Evolutionary conservation across 116 monocot genomes (phyloP).

Genomic region (Phalaenopsis hybrid): DNA sequence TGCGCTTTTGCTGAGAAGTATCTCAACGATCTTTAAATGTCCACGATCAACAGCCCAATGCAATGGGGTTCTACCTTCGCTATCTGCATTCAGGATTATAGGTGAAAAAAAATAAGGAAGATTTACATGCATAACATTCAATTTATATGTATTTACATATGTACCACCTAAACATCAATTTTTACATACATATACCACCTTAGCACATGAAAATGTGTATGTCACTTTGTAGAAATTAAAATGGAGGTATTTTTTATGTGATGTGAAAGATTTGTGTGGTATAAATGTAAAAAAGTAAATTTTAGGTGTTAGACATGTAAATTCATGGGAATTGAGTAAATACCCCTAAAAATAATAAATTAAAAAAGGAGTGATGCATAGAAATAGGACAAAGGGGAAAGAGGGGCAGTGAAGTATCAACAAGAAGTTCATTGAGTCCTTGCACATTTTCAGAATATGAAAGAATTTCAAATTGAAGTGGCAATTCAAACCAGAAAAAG

Average conservation of each 20-base stretch:
- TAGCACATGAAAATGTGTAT: no score
- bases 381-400: not conserved
- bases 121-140: no score
- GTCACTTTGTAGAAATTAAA: no score
- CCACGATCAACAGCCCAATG: conserved; percentile 99
- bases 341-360: not conserved
- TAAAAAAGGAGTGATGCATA: conserved; percentile 5
- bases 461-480: conserved; percentile 2
- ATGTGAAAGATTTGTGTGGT: no score
- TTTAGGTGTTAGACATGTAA: no score
- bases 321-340: no score
- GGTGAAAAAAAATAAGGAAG: not conserved
- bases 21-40: conserved; percentile 51
- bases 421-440: not conserved
- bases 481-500: no score
- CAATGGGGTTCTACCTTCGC: conserved; percentile 85
- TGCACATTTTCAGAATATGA: not conserved
- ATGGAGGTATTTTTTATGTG: no score
- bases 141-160: no score
- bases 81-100: conserved; percentile 48
- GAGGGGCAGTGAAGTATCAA: not conserved
- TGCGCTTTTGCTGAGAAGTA: conserved; percentile 55
- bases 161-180: no score
- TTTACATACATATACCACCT: no score
- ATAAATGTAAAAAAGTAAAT: no score